Evolutionary conservation across 352 stramenopile genomes (phyloP).

Genomic region (Blastocystis sp.): DNA sequence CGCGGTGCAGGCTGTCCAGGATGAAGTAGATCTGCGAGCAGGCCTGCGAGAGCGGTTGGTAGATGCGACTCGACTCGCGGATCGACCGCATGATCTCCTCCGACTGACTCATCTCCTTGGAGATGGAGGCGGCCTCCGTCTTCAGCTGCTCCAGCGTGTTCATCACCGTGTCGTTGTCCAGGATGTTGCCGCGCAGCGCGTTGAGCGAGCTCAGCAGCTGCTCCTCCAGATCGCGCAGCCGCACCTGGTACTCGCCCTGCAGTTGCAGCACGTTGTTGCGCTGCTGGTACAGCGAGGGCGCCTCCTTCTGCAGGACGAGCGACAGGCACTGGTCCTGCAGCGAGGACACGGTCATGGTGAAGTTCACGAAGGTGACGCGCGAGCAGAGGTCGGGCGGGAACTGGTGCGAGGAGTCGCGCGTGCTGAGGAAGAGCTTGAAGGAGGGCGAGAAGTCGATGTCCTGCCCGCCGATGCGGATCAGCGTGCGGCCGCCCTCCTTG

Average conservation of each 20-base stretch:
- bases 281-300: constrained; percentile 93
- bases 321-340: constrained; percentile 92
- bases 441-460: constrained; percentile 99
- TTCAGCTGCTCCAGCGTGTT: constrained; percentile 97
- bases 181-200: constrained; percentile 94
- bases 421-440: constrained; percentile 97
- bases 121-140: constrained; percentile 91
- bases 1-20: constrained; percentile 86
- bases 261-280: constrained; percentile 90
- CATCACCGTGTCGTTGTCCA: constrained; percentile 96
- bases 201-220: constrained; percentile 95
- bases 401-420: constrained; percentile 89
- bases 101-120: constrained; percentile 81
- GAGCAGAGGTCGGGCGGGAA: constrained; percentile 98
- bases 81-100: constrained; percentile 81
- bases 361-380: constrained; percentile 97
- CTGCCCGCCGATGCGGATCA: constrained; percentile 94
- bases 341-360: constrained; percentile 96
- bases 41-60: constrained; percentile 86
- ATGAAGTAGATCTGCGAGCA: constrained; percentile 86
- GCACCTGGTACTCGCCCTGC: constrained; percentile 93
- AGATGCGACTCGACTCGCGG: constrained; percentile 86
- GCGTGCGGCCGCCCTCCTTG: constrained; percentile 90
- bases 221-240: constrained; percentile 94
- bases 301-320: constrained; percentile 89